These are phyloP conservation scores for Trypanosoma scelopori DNA, from an alignment of 208 protist species.

Conservation along the genomic window DNA sequence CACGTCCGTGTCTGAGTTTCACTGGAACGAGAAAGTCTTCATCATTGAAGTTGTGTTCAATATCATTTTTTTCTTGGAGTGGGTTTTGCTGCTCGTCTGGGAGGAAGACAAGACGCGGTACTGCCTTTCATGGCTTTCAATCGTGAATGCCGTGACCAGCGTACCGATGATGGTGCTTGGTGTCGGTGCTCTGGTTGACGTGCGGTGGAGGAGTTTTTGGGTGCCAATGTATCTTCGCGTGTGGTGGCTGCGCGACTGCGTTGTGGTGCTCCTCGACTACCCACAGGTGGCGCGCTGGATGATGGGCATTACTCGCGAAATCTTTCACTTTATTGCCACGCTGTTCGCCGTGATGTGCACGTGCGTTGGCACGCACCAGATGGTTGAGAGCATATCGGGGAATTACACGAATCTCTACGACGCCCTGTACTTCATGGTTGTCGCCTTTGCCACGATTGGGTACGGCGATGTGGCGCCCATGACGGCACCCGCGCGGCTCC, in stretches of 20 bases:
- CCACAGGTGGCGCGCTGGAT: constrained; percentile 50
- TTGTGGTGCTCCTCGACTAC: constrained; percentile 71
- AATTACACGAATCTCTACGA: constrained; percentile 66
- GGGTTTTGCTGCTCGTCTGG: constrained; percentile 61
- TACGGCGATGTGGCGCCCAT: constrained; percentile 62
- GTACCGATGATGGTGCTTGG: constrained; percentile 79
- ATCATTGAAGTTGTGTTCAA: constrained; percentile 65
- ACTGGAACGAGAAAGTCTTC: constrained; percentile 57
- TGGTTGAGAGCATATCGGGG: constrained; percentile 61
- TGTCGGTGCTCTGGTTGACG: constrained; percentile 49
- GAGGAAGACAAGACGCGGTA: constrained; percentile 68
- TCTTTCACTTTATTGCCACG: constrained; percentile 56
- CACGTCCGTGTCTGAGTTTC: constrained; percentile 36
- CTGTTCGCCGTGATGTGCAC: constrained; percentile 71
- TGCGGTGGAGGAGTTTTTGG: constrained; percentile 53
- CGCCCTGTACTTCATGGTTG: constrained; percentile 71
- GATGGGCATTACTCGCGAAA: constrained; percentile 60
- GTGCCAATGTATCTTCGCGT: constrained; percentile 85
- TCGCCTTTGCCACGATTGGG: constrained; percentile 73
- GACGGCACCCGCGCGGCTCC: constrained; percentile 57
- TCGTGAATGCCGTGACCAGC: constrained; percentile 74
- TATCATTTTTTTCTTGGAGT: constrained; percentile 76
- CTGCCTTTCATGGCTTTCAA: constrained; percentile 55
- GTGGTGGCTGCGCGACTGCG: constrained; percentile 72
- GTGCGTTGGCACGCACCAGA: constrained; percentile 73